phyloP scores from a whole-genome alignment of 2,329 filamentous ascomycete genomes.

The Tetracladium maxilliforme region DNA sequence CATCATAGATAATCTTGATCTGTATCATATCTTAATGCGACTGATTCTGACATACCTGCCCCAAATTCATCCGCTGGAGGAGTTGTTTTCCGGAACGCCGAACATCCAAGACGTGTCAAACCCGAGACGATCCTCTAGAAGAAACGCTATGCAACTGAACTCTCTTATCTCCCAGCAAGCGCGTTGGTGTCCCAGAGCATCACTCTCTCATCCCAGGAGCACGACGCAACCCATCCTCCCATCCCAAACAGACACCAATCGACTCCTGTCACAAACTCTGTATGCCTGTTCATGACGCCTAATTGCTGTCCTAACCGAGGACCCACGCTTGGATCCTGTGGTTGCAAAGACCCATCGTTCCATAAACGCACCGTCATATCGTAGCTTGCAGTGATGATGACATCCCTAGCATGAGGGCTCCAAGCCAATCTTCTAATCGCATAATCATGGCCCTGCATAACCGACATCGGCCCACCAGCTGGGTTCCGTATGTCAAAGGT shows the following conservation, averaged over 20 bases:
- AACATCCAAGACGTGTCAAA: too few species aligned
- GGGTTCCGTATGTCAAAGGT: constrained; percentile 83
- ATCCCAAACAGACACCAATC: constrained; percentile 97
- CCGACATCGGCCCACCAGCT: constrained; percentile 51
- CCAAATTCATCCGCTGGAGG: too few species aligned
- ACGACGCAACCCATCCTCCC: constrained; percentile 90
- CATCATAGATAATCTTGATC: too few species aligned
- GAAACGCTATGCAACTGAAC: too few species aligned
- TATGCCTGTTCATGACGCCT: constrained; percentile 82
- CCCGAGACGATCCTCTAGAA: too few species aligned
- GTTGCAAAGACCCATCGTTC: constrained; percentile 48
- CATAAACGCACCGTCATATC: constrained; percentile 96
- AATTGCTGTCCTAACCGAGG: constrained; percentile 48
- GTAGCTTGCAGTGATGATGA: constrained; percentile 81
- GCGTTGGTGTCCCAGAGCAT: constrained; percentile 90
- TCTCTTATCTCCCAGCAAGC: too few species aligned
- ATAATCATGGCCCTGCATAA: constrained; percentile 80
- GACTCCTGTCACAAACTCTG: constrained; percentile 89
- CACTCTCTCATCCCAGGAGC: constrained; percentile 86
- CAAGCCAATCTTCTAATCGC: constrained; percentile 76
- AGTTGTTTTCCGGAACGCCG: too few species aligned
- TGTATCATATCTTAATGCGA: too few species aligned
- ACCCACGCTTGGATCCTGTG: constrained; percentile 1
- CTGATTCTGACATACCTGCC: too few species aligned
- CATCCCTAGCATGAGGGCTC: constrained; percentile 86